Base-by-base conservation (phyloP, 108 stramenopile genomes). In the Cyclotella cryptica region DNA sequence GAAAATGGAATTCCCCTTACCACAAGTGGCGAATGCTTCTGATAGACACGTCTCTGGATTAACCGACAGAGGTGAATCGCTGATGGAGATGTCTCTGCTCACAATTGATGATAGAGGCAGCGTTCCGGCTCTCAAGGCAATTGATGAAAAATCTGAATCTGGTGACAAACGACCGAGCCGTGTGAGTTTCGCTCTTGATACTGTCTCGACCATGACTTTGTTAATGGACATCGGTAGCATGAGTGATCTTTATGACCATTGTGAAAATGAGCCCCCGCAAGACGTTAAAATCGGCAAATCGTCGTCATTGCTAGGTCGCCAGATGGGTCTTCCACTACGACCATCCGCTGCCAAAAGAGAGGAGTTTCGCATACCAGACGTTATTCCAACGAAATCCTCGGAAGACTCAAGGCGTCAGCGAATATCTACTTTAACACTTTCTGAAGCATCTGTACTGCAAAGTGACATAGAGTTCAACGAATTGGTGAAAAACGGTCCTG, bases 41-140 rank as follows among this genome's bases (percentile, higher is more conserved):
- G 24, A 42, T 30, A 7, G 13, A 18, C 17, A 68, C 13, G 46
- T 54, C 35, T 35, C 35, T 35, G 35, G 35, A 35, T 35, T 35
- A 6, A 6, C 35, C 6, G 35, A 35, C 35, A 62, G 44, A 29
- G 77, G 69, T 54, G n/a, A 69, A 15, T 71, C 77, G 1, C 60
- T 78, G 52, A 78, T 78, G 77, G 70, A 78, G 29, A 78, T 78
- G 77, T 78, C 77, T 30, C 15, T 78, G 26, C 59, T 78, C 0
- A 70, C 77, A 18, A 61, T 78, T 29, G 54, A 71, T 18, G 77
- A 71, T 17, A 22, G 12, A 40, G 39, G 40, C 1, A 27, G 29
- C 18, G 72, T 30, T 29, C 18, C 10, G n/a, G 40, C 24, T 29
- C 44, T 39, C 35, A 62, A 17, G 24, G 27, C 19, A 10, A 63